Evolutionary conservation across 2,329 filamentous ascomycete genomes (phyloP).

Genomic region (Cladophialophora yegresii): DNA sequence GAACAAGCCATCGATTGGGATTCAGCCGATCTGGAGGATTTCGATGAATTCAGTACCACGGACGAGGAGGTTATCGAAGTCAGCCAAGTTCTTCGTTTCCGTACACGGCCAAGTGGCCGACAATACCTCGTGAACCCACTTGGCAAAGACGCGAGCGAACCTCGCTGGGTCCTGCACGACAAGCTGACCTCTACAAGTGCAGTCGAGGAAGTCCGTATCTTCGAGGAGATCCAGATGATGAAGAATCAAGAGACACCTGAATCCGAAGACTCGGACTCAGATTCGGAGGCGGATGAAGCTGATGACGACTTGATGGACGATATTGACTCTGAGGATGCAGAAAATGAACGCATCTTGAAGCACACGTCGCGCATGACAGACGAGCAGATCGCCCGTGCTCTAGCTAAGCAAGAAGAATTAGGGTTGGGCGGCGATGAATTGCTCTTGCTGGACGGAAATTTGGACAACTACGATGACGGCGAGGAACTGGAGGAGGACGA

Average conservation of each 20-base stretch:
- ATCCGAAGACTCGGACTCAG: constrained; percentile 38
- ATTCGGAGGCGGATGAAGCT: constrained; percentile 38
- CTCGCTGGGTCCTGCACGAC: constrained; percentile 51
- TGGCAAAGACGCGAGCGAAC: constrained; percentile 49
- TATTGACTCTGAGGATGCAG: constrained; percentile 45
- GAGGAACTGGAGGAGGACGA: constrained; percentile 38
- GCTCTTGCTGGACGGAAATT: constrained; percentile 57
- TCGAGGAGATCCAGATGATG: constrained; percentile 42
- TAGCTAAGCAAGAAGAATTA: constrained; percentile 65
- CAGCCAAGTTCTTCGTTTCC: constrained; percentile 49
- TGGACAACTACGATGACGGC: constrained; percentile 34
- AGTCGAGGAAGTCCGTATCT: constrained; percentile 39
- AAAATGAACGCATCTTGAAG: constrained; percentile 43
- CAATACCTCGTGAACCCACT: constrained; percentile 58
- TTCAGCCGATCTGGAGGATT: constrained; percentile 49
- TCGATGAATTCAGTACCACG: constrained; percentile 55
- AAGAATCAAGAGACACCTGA: constrained; percentile 31
- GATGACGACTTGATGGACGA: constrained; percentile 43
- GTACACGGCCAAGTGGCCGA: constrained; percentile 48
- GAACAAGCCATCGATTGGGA: constrained; percentile 45
- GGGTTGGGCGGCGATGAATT: constrained; percentile 63
- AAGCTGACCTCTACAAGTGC: constrained; percentile 40
- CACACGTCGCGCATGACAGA: constrained; percentile 53
- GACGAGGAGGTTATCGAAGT: constrained; percentile 49
- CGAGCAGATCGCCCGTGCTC: constrained; percentile 62